Evolutionary conservation across 495 filamentous ascomycete genomes (phyloP).

Genomic region (Cercophora scortea): DNA sequence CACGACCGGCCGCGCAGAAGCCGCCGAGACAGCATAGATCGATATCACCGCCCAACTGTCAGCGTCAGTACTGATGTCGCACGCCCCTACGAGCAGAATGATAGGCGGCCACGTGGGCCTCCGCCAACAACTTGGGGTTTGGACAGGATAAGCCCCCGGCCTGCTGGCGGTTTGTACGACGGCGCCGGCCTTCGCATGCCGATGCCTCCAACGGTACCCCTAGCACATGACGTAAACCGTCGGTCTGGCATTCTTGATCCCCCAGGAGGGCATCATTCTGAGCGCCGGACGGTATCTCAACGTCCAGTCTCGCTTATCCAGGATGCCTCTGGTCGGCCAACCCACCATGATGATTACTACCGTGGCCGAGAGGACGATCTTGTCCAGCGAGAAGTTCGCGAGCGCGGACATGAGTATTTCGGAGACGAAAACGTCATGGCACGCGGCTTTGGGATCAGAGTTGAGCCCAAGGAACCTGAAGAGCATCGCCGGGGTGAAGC

Average conservation of each 20-base stretch:
- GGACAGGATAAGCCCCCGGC: slow-evolving; percentile 43
- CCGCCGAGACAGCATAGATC: slow-evolving; percentile 44
- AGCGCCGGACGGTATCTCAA: slow-evolving; percentile 22
- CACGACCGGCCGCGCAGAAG: slow-evolving; percentile 31
- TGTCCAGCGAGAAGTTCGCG: slow-evolving; percentile 21
- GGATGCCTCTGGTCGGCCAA: slow-evolving; percentile 24
- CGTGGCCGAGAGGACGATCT: slow-evolving; percentile 32
- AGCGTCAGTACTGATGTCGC: slow-evolving; percentile 50
- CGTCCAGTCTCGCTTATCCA: slow-evolving; percentile 43
- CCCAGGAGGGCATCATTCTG: slow-evolving; percentile 22
- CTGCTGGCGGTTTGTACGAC: slow-evolving; percentile 35
- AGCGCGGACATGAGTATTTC: slow-evolving; percentile 23
- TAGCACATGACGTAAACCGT: slow-evolving; percentile 26
- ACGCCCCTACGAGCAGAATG: slow-evolving; percentile 28
- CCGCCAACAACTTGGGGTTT: slow-evolving; percentile 56
- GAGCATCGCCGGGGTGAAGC: slow-evolving; percentile 7
- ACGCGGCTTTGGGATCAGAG: slow-evolving; percentile 40
- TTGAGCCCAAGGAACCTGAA: slow-evolving; percentile 24
- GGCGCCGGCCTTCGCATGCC: slow-evolving; percentile 37
- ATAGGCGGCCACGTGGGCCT: slow-evolving; percentile 43
- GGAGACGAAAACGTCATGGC: slow-evolving; percentile 28
- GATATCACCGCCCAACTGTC: slow-evolving; percentile 57
- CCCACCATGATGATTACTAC: slow-evolving; percentile 37
- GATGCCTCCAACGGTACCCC: slow-evolving; percentile 26
- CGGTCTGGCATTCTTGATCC: slow-evolving; percentile 19